A percentile compares a stretch with the other conserved stretches of the same genome.
Conservation (phyloP, 2,329 filamentous ascomycete species). For the Diplocarpon mali region DNA sequence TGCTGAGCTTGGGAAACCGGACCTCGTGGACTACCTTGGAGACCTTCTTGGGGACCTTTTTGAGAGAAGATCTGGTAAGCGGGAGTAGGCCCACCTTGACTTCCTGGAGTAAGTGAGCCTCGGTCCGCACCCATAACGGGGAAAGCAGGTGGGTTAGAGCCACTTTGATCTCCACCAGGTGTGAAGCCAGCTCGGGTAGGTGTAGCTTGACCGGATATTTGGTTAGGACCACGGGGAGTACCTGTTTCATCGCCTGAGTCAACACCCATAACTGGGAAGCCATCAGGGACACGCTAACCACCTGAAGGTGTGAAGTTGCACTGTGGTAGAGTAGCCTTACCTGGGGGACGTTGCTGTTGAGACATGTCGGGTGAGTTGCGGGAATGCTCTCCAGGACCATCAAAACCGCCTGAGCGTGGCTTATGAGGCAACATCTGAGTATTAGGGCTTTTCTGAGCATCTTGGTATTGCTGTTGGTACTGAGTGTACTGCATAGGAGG, state of each 20-base stretch:
- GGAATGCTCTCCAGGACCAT: slow-evolving; percentile 8
- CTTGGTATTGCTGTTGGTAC: not conserved
- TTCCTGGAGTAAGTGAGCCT: not conserved
- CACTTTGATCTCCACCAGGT: not conserved
- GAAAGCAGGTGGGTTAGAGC: not conserved
- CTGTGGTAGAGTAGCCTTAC: no score
- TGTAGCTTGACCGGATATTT: not conserved
- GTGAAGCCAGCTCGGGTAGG: not conserved
- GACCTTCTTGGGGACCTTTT: not conserved
- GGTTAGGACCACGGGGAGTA: not conserved
- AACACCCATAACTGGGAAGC: no score
- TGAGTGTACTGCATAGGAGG: not conserved
- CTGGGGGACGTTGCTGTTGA: no score
- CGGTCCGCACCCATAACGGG: not conserved
- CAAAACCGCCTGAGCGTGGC: slow-evolving; percentile 10
- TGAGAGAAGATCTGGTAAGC: not conserved
- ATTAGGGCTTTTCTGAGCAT: not conserved
- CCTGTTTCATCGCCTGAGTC: no score
- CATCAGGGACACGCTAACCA: no score
- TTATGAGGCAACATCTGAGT: not conserved
- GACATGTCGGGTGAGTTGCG: not conserved
- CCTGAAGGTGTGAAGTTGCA: no score
- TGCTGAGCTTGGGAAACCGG: not conserved
- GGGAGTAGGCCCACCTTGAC: no score
- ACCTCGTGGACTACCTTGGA: not conserved